Evolutionary conservation across 164 flowering plant species (phyloP), one percentile per base, ranked within the genome.

Genomic region (Malania oleifera): DNA sequence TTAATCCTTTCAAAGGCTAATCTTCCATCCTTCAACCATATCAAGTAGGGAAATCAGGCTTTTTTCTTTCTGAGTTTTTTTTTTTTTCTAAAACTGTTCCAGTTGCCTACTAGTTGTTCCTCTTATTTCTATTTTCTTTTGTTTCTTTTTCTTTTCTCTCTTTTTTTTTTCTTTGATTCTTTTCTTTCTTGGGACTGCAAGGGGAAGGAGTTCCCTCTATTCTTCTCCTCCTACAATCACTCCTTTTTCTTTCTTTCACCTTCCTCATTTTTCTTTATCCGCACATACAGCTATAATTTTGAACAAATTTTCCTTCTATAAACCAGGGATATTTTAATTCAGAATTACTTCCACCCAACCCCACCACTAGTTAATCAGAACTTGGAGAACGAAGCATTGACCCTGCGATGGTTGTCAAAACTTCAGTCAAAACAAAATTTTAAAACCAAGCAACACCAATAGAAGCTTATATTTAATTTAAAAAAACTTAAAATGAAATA

Each of bases 331-430:
- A 31, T 31, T 9, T 31, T 40, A 40, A 7, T 7, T 34, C 38
- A 34, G 11, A 34, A 34, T 34, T 34, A 34, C 11, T 7, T 34
- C 1, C 38, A 7, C 11, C 11, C 38, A 34, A 12, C 38, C 34
- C 54, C 60, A 60, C 60, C 43, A 41, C 60, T 54, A 52, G 23
- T 57, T 59, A 59, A 61, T 39, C 56, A 63, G 62, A 61, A 63
- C 65, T 66, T 34, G 71, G 63, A 54, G 61, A 59, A 39, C 54
- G 67, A 61, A 54, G 66, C 53, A 40, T 1, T 56, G 55, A 65
- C 69, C 74, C 80, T 76, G 80, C 71, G 64, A 71, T 66, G 57
- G 56, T 68, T 61, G 59, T 63, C 57, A 72, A 65, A 75, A 54
- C 41, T 31, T 43, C 65, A 59, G 68, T 72, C 64, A 72, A 66